Percentiles rank a stretch among this genome's conserved stretches.
Evolutionary conservation across 495 filamentous ascomycete species (phyloP).

Genomic region (Neurospora cerealis): DNA sequence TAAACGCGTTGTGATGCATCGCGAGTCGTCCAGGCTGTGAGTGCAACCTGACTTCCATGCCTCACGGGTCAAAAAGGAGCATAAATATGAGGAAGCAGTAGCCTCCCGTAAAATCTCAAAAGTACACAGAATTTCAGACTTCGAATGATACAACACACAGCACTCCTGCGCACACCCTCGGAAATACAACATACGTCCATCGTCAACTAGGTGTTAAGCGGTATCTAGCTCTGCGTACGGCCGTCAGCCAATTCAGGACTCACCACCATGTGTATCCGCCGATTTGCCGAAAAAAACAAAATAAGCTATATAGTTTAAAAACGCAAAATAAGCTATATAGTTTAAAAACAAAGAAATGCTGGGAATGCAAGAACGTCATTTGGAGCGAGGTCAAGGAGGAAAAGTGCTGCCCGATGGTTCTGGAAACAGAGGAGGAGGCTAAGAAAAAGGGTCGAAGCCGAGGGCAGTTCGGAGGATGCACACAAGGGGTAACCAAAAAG

Average conservation of each 20-base stretch:
- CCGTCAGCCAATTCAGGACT: neutral
- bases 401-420: neutral
- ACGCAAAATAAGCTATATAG: too few relatives aligned
- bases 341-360: too few relatives aligned
- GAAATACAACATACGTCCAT: neutral
- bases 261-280: neutral
- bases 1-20: neutral
- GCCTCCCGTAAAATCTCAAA: too few relatives aligned
- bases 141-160: too few relatives aligned
- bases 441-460: neutral
- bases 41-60: neutral
- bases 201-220: neutral
- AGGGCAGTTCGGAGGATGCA: neutral
- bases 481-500: neutral
- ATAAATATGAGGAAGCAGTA: neutral
- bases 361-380: neutral
- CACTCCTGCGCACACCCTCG: too few relatives aligned
- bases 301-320: too few relatives aligned
- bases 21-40: neutral
- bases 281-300: too few relatives aligned
- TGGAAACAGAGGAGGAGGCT: neutral
- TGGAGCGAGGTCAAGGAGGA: neutral
- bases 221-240: neutral
- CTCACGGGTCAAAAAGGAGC: neutral
- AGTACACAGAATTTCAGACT: too few relatives aligned